Percentiles rank a stretch among this genome's conserved stretches.
phyloP scores from a whole-genome alignment of 2,329 filamentous ascomycete species.

The Microdochium bolleyi region DNA sequence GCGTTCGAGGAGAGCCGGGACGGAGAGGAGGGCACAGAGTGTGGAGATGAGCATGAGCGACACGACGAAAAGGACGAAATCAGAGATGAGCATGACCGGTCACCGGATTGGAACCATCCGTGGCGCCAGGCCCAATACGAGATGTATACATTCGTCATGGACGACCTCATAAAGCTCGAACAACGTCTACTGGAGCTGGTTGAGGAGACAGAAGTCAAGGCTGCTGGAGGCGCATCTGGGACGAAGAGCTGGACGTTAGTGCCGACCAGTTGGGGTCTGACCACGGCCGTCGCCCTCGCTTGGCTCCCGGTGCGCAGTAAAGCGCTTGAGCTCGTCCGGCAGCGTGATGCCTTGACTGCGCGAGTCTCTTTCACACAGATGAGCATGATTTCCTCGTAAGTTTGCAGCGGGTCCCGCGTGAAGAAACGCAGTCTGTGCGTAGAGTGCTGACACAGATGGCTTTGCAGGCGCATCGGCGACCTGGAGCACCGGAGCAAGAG shows the following conservation, averaged over 20 bases:
- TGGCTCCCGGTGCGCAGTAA: conserved; percentile 36
- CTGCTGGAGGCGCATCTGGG: conserved; percentile 11
- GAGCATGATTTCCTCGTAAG: conserved; percentile 37
- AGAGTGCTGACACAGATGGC: conserved; percentile 1
- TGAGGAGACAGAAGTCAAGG: conserved; percentile 28
- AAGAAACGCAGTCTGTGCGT: too few relatives aligned
- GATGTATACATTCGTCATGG: conserved; percentile 40
- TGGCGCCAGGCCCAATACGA: conserved; percentile 17
- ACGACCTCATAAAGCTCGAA: conserved; percentile 34
- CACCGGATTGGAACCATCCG: neutral
- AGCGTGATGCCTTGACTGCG: conserved; percentile 34
- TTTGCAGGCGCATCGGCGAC: conserved; percentile 20
- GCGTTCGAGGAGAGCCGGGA: conserved; percentile 4
- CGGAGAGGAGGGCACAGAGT: conserved; percentile 22
- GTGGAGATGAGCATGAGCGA: neutral
- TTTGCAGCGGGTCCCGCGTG: too few relatives aligned
- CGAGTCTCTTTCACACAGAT: conserved; percentile 39
- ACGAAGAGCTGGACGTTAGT: conserved; percentile 26
- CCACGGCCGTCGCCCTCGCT: conserved; percentile 31
- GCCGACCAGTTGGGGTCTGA: conserved; percentile 26
- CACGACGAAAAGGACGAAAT: neutral
- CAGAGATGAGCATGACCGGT: neutral
- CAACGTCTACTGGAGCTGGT: conserved; percentile 35
- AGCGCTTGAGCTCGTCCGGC: conserved; percentile 34
- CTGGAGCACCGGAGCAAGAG: conserved; percentile 22